A percentile compares a stretch with the other conserved stretches of the same genome.
Conservation (phyloP, 306 rosid species). For the Quillaja saponaria region DNA sequence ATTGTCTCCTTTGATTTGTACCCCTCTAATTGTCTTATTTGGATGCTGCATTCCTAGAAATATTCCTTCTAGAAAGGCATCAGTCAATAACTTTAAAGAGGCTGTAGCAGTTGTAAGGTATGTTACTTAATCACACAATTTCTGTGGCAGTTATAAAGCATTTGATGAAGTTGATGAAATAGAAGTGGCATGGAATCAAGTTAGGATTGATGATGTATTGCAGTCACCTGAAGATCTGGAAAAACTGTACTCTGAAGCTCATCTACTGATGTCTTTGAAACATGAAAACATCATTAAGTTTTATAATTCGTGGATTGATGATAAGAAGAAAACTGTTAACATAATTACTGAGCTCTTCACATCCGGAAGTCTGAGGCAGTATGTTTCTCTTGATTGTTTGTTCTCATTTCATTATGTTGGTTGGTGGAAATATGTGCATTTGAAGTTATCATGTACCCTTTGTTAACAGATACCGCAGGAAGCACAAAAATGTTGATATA, state of each 20-base stretch:
- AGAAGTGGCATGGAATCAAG: constrained; percentile 97
- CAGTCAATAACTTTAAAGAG: constrained; percentile 13
- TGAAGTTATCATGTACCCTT: constrained; percentile 29
- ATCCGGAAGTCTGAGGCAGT: constrained; percentile 89
- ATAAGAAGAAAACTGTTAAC: constrained; percentile 71
- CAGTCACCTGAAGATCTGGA: constrained; percentile 69
- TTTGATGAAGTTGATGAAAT: constrained; percentile 94
- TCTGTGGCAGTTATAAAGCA: constrained; percentile 73
- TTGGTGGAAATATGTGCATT: constrained; percentile 20
- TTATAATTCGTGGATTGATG: constrained; percentile 88
- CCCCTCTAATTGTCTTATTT: neutral
- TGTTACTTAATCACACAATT: constrained; percentile 7
- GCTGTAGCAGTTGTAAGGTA: constrained; percentile 18
- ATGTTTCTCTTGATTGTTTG: constrained; percentile 41
- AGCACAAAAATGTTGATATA: constrained; percentile 77
- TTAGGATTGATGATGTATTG: constrained; percentile 66
- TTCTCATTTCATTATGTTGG: constrained; percentile 20
- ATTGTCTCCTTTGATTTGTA: neutral
- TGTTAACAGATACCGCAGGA: constrained; percentile 70
- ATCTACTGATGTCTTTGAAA: constrained; percentile 68
- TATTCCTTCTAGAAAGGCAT: constrained; percentile 19
- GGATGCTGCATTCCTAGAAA: constrained; percentile 13
- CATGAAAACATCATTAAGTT: constrained; percentile 89
- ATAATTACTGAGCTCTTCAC: constrained; percentile 95
- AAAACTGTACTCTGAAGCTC: constrained; percentile 82